Conservation (phyloP, 2,329 filamentous ascomycete species). For the Cladosporium austrohemisphaericum region DNA sequence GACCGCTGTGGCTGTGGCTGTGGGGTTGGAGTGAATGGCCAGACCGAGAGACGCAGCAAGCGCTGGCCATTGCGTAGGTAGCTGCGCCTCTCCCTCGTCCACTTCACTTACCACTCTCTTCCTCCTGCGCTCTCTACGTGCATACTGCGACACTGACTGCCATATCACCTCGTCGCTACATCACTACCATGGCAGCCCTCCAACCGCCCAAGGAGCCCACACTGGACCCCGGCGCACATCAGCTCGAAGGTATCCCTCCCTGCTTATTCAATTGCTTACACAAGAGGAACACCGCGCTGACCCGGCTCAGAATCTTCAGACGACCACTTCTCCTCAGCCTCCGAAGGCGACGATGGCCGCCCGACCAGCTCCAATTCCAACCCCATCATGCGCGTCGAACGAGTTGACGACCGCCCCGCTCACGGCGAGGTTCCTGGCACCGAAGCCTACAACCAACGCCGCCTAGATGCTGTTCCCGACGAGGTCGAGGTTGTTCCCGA, state of each 20-base stretch:
- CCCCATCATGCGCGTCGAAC: slow-evolving; percentile 61
- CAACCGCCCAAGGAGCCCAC: slow-evolving; percentile 30
- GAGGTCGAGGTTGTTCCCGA: slow-evolving; percentile 58
- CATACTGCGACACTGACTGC: too few species aligned
- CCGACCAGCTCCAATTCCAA: slow-evolving; percentile 35
- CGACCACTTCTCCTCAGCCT: slow-evolving; percentile 64
- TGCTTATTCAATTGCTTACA: neutral
- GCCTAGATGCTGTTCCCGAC: slow-evolving; percentile 59
- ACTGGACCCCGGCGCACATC: slow-evolving; percentile 28
- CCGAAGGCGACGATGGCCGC: slow-evolving; percentile 47
- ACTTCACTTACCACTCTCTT: neutral
- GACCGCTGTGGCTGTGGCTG: too few species aligned
- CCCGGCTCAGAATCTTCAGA: slow-evolving; percentile 41
- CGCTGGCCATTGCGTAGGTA: too few species aligned
- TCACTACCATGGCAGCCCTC: slow-evolving; percentile 26
- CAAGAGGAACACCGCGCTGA: neutral
- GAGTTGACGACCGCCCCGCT: slow-evolving; percentile 55
- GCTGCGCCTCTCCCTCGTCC: too few species aligned
- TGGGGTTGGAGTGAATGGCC: too few species aligned
- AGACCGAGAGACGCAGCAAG: too few species aligned
- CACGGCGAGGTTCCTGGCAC: slow-evolving; percentile 62
- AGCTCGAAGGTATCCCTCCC: slow-evolving; percentile 19
- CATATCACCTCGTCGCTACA: neutral
- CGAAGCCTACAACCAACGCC: slow-evolving; percentile 55
- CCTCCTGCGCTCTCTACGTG: too few species aligned